These are phyloP conservation scores for Colletotrichum coccodes DNA, from an alignment of 2,329 filamentous ascomycete species.

Conservation along the genomic window DNA sequence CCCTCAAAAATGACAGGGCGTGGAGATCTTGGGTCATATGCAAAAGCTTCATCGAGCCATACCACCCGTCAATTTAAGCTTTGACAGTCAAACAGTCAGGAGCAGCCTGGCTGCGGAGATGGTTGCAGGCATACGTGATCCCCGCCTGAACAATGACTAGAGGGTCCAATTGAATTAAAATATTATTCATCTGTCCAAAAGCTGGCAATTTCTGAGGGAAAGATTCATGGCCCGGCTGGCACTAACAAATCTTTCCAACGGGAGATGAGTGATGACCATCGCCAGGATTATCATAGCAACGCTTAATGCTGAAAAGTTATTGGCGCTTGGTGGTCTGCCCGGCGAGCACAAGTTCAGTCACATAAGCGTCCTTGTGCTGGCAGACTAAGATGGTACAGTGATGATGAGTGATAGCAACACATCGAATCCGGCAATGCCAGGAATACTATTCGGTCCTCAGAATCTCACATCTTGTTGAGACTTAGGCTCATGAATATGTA, in stretches of 20 bases:
- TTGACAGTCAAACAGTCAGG: neutral
- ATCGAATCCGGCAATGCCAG: no score
- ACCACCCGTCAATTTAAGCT: neutral
- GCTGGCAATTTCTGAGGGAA: neutral
- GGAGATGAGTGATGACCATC: neutral
- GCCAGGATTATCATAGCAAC: neutral
- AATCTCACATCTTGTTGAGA: no score
- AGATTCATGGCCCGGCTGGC: no score
- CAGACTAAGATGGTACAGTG: neutral
- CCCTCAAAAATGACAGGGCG: neutral
- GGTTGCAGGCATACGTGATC: neutral
- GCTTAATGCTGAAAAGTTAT: neutral
- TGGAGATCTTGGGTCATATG: neutral
- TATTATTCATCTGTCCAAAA: neutral
- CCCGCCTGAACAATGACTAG: neutral
- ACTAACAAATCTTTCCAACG: no score
- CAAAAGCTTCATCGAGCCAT: neutral
- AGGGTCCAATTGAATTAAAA: neutral
- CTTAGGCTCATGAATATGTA: no score
- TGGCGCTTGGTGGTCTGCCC: neutral
- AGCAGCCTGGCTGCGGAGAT: neutral
- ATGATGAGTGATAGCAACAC: no score
- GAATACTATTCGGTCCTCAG: no score
- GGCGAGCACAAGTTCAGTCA: neutral
- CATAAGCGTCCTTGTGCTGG: neutral